phyloP scores from a whole-genome alignment of 1,284 basidiomycete genomes.

The Boletus mariae region DNA sequence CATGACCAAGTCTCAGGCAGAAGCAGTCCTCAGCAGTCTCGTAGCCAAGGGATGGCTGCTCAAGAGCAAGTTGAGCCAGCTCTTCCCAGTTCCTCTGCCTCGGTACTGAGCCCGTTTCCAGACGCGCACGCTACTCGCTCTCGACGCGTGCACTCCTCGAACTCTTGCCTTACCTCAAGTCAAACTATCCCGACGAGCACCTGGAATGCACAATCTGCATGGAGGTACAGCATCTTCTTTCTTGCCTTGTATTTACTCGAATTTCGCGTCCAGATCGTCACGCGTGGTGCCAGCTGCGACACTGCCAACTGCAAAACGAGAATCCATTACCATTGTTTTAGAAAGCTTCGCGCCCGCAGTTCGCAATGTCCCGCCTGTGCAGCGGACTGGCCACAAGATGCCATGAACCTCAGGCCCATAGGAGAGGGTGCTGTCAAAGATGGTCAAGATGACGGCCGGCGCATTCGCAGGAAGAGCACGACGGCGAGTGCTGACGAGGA shows the following conservation, averaged over 20 bases:
- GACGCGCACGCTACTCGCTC: slow-evolving; percentile 73
- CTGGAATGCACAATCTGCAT: slow-evolving; percentile 73
- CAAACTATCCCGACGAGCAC: slow-evolving; percentile 69
- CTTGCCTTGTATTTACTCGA: slow-evolving; percentile 17
- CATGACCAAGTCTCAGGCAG: slow-evolving; percentile 74
- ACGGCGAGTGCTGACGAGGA: slow-evolving; percentile 41
- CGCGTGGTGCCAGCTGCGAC: slow-evolving; percentile 63
- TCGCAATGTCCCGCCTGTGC: slow-evolving; percentile 56
- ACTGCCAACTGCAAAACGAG: slow-evolving; percentile 60
- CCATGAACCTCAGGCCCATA: slow-evolving; percentile 45
- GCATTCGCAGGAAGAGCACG: slow-evolving; percentile 34
- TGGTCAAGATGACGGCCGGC: slow-evolving; percentile 53
- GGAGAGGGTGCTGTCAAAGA: slow-evolving; percentile 64
- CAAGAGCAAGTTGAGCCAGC: slow-evolving; percentile 64
- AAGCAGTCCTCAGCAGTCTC: slow-evolving; percentile 72
- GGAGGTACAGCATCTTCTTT: slow-evolving; percentile 44
- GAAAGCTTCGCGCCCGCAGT: slow-evolving; percentile 37
- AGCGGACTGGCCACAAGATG: slow-evolving; percentile 53
- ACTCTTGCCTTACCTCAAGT: slow-evolving; percentile 69
- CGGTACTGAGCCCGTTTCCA: slow-evolving; percentile 24
- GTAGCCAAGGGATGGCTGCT: slow-evolving; percentile 78
- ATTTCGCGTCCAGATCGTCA: slow-evolving; percentile 53
- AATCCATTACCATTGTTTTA: slow-evolving; percentile 69
- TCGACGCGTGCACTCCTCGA: slow-evolving; percentile 74
- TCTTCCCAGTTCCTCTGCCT: background rate